Evolutionary conservation across 1,139 yeast genomes (phyloP), one percentile per base, ranked within the genome.

Genomic region (Fermentozyma sake): DNA sequence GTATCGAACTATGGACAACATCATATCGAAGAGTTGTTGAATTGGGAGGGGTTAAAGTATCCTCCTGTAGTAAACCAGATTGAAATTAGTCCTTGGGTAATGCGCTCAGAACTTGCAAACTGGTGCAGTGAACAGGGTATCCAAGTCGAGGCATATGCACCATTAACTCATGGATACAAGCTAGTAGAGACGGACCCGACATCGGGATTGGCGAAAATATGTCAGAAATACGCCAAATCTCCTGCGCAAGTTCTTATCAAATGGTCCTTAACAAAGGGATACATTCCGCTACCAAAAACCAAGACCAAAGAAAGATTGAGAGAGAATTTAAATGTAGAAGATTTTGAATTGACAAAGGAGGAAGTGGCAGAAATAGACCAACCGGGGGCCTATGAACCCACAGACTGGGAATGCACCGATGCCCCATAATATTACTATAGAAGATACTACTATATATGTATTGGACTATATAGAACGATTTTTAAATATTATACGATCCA

Each of bases 31-130:
- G 82, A 80, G 50, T 57, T 80, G 18, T 48, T 76, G 16, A 40
- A 46, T 7, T 77, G 81, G 78, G 55, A 63, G 0, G 70, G 61
- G 2, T 54, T 78, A 32, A 69, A 58, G 38, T 48, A 67, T 33
- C 62, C 60, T 33, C 91, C 89, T 0, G 79, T 47, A 7, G 72
- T 76, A 7, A 74, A 79, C 44, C 82, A 78, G 48, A 70, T 81
- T 36, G 89, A 81, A 51, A 70, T 81, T 11, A 76, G 83, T 37
- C 91, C 89, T 1, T 81, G 87, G 86, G 62, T 79, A 32, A 79
- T 77, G 83, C 63, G 86, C 42, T 60, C 62, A 21, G 80, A 79
- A 20, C 54, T 81, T 30, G 74, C 76, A 3, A 68, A 70, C 20
- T 79, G 58, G 53, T 78, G 82, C 37, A 53, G 61, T 25, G 25